Percentiles rank a stretch among this genome's conserved stretches.
Evolutionary conservation across 2,329 filamentous ascomycete species (phyloP).

Genomic region (Pyrenochaeta sp.): DNA sequence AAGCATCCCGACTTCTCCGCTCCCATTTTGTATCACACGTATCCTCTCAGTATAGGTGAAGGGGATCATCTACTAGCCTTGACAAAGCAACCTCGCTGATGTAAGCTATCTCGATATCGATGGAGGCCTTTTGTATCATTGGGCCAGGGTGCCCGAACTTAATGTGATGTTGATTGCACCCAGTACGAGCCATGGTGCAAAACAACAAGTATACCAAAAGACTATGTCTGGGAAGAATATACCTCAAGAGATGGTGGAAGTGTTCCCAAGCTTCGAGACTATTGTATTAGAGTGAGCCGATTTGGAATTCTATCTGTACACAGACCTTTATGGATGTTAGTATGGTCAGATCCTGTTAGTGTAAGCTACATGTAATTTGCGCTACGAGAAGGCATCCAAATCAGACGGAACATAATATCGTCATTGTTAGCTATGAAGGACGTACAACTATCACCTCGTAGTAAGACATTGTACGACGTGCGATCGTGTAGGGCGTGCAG

Average conservation of each 20-base stretch:
- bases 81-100: neutral
- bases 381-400: too few relatives aligned
- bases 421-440: too few relatives aligned
- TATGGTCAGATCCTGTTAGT: too few relatives aligned
- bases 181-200: neutral
- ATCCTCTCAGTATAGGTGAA: neutral
- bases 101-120: conserved; percentile 2
- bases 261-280: conserved; percentile 3
- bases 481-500: neutral
- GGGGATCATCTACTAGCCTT: neutral
- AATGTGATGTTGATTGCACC: conserved; percentile 5
- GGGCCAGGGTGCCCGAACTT: neutral
- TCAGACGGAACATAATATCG: too few relatives aligned
- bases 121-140: neutral
- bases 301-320: neutral
- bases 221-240: conserved; percentile 7
- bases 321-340: neutral
- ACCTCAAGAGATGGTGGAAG: conserved; percentile 15
- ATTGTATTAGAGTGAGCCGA: conserved; percentile 3
- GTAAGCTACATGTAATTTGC: too few relatives aligned
- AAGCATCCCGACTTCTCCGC: neutral
- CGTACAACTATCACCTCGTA: too few relatives aligned
- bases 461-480: neutral
- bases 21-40: neutral
- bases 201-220: conserved; percentile 1